phyloP scores from a whole-genome alignment of 1,139 yeast species.

The Eremothecium sinecaudum region DNA sequence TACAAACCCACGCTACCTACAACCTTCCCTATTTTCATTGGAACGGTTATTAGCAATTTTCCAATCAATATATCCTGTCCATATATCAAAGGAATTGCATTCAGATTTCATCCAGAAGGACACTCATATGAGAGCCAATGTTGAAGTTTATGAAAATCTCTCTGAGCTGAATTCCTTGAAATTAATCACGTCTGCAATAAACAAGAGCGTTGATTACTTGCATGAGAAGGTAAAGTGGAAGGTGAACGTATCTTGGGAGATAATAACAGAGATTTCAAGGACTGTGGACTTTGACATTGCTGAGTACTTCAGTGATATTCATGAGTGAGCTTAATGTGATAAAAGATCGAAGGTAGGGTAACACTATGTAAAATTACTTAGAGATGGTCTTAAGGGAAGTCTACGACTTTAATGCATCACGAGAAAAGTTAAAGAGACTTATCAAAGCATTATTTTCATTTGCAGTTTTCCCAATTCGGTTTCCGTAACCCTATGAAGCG shows the following conservation, averaged over 20 bases:
- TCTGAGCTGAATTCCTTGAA: slow-evolving; percentile 55
- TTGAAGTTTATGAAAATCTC: slow-evolving; percentile 51
- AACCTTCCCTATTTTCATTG: slow-evolving; percentile 55
- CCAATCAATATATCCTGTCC: slow-evolving; percentile 43
- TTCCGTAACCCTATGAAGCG: neutral
- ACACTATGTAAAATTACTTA: too few relatives aligned
- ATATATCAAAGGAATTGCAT: slow-evolving; percentile 8
- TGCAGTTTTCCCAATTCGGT: too few relatives aligned
- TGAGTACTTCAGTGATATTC: slow-evolving; percentile 37
- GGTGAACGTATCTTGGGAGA: slow-evolving; percentile 53
- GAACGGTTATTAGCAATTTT: slow-evolving; percentile 63
- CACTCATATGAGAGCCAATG: slow-evolving; percentile 34
- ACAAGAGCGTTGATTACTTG: slow-evolving; percentile 45
- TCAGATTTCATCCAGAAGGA: slow-evolving; percentile 9
- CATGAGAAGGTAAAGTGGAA: slow-evolving; percentile 62
- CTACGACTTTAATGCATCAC: too few relatives aligned
- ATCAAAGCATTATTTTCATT: too few relatives aligned
- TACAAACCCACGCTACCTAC: slow-evolving; percentile 48
- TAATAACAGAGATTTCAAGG: slow-evolving; percentile 42
- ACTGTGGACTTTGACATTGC: slow-evolving; percentile 48
- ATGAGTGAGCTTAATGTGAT: slow-evolving; percentile 5
- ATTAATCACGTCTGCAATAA: slow-evolving; percentile 35
- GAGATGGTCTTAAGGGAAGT: too few relatives aligned
- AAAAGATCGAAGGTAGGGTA: slow-evolving; percentile 1
- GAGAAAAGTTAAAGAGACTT: too few relatives aligned